Conservation (phyloP, 2,329 filamentous ascomycete species). For the Xylogone sp. region DNA sequence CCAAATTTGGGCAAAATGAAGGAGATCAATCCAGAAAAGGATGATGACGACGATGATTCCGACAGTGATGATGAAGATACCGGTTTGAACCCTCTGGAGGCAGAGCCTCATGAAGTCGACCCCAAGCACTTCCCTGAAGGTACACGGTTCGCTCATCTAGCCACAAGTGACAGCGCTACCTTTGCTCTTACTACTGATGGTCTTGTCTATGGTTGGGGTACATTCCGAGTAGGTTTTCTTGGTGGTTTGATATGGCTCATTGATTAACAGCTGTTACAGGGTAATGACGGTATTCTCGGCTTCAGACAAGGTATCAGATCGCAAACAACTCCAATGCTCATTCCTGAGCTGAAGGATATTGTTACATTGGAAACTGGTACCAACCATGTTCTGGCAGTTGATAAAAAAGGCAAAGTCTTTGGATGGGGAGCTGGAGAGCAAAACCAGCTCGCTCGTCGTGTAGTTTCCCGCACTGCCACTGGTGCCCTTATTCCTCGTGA, state of each 20-base stretch:
- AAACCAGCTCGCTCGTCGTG: conserved; percentile 58
- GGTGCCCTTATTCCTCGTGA: conserved; percentile 23
- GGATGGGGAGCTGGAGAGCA: conserved; percentile 66
- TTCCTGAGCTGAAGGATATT: conserved; percentile 56
- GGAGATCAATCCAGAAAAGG: conserved; percentile 51
- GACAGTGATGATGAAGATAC: conserved; percentile 38
- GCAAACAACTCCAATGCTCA: conserved; percentile 38
- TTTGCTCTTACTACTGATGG: conserved; percentile 75
- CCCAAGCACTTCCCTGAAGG: conserved; percentile 55
- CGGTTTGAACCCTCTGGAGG: conserved; percentile 68
- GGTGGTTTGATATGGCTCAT: background rate
- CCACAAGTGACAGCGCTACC: conserved; percentile 69
- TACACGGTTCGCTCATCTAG: conserved; percentile 62
- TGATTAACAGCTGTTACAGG: conserved; percentile 34
- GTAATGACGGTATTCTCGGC: conserved; percentile 60
- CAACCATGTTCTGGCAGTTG: conserved; percentile 57
- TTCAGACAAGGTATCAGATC: conserved; percentile 33
- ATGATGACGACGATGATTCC: conserved; percentile 43
- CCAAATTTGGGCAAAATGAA: conserved; percentile 61
- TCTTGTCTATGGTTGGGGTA: conserved; percentile 78
- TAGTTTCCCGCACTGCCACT: conserved; percentile 21
- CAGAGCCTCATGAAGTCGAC: conserved; percentile 60
- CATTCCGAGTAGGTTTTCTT: conserved; percentile 58
- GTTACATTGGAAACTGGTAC: conserved; percentile 49
- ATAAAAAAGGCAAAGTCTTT: conserved; percentile 54